Evolutionary conservation across 441 rosid genomes (phyloP).

Genomic region (Syzygium syzygioides): DNA sequence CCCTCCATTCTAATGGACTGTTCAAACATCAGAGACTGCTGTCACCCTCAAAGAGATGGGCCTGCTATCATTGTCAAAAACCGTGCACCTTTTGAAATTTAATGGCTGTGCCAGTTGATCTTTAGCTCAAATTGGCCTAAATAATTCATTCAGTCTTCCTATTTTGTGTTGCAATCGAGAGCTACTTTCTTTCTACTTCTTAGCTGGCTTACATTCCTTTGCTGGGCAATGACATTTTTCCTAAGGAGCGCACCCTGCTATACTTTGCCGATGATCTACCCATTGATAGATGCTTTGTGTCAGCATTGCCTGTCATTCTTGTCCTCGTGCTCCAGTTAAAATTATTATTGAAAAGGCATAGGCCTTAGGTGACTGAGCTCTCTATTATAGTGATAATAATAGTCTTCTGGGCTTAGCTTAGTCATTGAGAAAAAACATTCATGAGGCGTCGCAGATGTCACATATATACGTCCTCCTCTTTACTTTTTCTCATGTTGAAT

Average conservation of each 20-base stretch:
- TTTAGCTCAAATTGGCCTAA: background rate
- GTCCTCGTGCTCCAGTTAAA: background rate
- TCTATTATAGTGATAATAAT: background rate
- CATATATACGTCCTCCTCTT: too few relatives aligned
- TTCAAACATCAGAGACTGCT: background rate
- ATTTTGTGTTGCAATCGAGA: too few relatives aligned
- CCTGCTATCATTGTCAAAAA: background rate
- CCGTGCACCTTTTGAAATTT: background rate
- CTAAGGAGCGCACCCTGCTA: background rate
- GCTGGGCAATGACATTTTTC: background rate
- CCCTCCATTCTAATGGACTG: background rate
- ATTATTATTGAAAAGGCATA: background rate
- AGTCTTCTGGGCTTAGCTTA: too few relatives aligned
- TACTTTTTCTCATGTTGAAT: constrained; percentile 18
- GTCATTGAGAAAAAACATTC: too few relatives aligned
- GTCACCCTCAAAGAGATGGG: background rate
- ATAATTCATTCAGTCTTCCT: background rate
- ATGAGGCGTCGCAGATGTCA: too few relatives aligned
- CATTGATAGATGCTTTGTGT: background rate
- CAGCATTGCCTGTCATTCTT: background rate
- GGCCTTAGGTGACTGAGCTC: background rate
- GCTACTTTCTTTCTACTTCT: background rate
- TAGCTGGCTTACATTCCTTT: background rate
- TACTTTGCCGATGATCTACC: background rate
- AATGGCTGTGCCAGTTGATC: background rate